Base-by-base conservation (phyloP, 805 yeast genomes). In the Spathaspora gorwiae region DNA sequence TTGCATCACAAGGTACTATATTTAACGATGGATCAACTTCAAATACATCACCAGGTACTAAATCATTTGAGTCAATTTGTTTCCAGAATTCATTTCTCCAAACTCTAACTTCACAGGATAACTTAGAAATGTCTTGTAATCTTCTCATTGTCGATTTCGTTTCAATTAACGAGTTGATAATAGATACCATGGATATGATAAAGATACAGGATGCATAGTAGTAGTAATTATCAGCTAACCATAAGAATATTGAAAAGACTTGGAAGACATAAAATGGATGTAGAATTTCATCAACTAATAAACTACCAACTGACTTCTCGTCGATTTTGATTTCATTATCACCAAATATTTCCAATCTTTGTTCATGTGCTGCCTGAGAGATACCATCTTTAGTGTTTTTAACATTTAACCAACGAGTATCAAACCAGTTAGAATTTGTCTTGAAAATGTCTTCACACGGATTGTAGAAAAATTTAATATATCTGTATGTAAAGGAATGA, bases 221-320 rank as follows among this genome's bases (percentile, higher is more conserved):
- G 61, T 84, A 87, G 64, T 95, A 94, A 54, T 87, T 84, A 63
- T 94, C 99, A 12, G 89, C 79, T 9, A 89, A 75, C 99, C 99
- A 94, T 38, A 94, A 70, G 30, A 90, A 68, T 45, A 94, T 86
- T 3, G 97, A 90, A 60, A 92, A 92, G 1, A 92, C 83, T 68
- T 94, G 99, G 62, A 94, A 94, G 37, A 95, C 78, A 62, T 94
- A 94, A 61, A 94, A 94, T 0, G 99, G 99, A 62, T 94, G 98
- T 36, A 94, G 67, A 0, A 90, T 88, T 62, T 94, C 99, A 57
- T 89, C 95, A 26, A 85, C 70, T 32, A 94, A 70, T 38, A 94
- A 73, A 58, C 81, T 80, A 0, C 68, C 31, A 1, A 80, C 68
- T 0, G 90, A 61, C 49, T 90, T 92, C 47, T 86, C 92, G 43